Evolutionary conservation across 345 rosid species (phyloP).

Genomic region (Populus ilicifolia): DNA sequence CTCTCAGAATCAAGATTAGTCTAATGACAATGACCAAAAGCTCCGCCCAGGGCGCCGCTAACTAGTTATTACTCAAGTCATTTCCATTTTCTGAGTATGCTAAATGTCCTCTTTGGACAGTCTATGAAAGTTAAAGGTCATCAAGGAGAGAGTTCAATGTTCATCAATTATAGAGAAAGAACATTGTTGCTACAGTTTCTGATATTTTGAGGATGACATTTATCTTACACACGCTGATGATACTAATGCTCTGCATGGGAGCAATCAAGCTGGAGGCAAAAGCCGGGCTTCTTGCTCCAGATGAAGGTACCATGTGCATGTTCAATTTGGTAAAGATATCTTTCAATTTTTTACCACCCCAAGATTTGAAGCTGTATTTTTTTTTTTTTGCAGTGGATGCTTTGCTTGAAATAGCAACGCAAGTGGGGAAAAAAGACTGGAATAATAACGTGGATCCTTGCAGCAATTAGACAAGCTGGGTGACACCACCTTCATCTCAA

Average conservation of each 20-base stretch:
- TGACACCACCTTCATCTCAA: not conserved
- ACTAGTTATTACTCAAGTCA: no score
- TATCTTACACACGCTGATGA: not conserved
- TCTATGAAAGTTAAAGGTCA: not conserved
- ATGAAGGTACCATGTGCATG: not conserved
- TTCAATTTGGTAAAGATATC: not conserved
- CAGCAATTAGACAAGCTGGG: slow-evolving; percentile 4
- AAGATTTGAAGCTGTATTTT: not conserved
- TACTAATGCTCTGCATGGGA: not conserved
- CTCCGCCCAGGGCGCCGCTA: no score
- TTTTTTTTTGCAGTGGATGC: not conserved
- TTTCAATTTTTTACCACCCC: no score
- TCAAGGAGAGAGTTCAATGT: not conserved
- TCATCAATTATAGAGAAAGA: not conserved
- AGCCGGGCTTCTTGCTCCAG: not conserved
- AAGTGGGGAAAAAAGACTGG: slow-evolving; percentile 11
- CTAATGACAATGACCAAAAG: no score
- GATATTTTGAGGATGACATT: not conserved
- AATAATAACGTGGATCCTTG: slow-evolving; percentile 8
- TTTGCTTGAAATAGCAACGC: slow-evolving; percentile 2
- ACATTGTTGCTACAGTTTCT: not conserved
- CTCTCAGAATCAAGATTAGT: no score
- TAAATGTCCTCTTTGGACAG: not conserved
- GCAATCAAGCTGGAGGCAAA: not conserved
- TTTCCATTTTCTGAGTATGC: no score